Conservation (phyloP, 768 basidiomycete species). For the Gymnopilus junonius region DNA sequence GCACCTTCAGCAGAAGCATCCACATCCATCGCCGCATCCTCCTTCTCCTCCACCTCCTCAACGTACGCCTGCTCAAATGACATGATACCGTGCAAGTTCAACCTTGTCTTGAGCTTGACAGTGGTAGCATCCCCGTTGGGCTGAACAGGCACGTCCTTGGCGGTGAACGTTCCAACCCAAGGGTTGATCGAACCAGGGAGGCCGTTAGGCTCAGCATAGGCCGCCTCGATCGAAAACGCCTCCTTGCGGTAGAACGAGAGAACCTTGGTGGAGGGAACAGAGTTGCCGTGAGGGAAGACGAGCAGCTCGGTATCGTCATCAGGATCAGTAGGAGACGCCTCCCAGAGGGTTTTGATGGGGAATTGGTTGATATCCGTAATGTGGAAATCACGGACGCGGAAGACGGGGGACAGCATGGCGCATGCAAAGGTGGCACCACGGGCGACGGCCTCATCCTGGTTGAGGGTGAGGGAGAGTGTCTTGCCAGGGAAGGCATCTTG, state of each 20-base stretch:
- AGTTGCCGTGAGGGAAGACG: constrained; percentile 87
- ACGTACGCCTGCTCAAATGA: constrained; percentile 87
- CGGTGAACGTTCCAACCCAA: constrained; percentile 81
- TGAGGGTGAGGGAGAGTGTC: constrained; percentile 87
- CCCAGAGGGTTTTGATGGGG: constrained; percentile 93
- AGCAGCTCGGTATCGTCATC: constrained; percentile 91
- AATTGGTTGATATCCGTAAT: constrained; percentile 86
- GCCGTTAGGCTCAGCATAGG: constrained; percentile 71
- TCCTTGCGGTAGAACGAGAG: constrained; percentile 93
- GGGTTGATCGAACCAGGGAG: constrained; percentile 86
- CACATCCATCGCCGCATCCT: constrained; percentile 64
- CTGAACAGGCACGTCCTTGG: constrained; percentile 77
- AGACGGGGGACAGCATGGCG: constrained; percentile 95
- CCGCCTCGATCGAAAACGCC: constrained; percentile 86
- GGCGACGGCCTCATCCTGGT: constrained; percentile 97
- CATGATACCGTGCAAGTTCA: constrained; percentile 86
- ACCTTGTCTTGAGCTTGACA: constrained; percentile 89
- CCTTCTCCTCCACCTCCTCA: constrained; percentile 83
- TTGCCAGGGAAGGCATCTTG: constrained; percentile 83
- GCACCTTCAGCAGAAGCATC: constrained; percentile 46
- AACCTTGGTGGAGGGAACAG: constrained; percentile 92
- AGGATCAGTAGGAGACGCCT: constrained; percentile 68
- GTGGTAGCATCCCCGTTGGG: constrained; percentile 74
- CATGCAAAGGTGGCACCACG: constrained; percentile 97
- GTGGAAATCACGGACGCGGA: constrained; percentile 96